Base-by-base conservation (phyloP, 306 rosid genomes). In the Begonia loranthoides region DNA sequence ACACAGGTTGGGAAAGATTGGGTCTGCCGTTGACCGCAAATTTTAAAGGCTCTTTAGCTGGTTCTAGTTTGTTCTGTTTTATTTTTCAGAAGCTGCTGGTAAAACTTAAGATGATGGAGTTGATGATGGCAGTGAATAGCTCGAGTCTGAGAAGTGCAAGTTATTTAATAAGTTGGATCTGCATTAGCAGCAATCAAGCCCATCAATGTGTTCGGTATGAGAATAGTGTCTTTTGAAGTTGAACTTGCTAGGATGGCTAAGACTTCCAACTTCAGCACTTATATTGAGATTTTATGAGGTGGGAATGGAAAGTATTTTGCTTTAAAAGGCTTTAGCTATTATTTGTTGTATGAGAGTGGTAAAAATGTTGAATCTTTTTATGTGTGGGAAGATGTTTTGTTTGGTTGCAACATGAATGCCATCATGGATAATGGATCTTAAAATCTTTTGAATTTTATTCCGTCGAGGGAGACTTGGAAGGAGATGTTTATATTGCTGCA, bases 371-470 rank as follows among this genome's bases (percentile, higher is more conserved):
- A 74, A 79, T 87, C 22, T 88, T 79, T 19, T 52, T 87, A 28
- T 93, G 93, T 0, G 76, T 85, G 1, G 89, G 93, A 0, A 75
- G 93, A 61, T 93, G 86, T 24, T 85, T 87, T 41, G 81, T 85
- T 6, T 82, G 87, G 87, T 70, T 87, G 69, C 95, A 87, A 59
- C 93, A 86, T 45, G 95, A 93, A 4, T 82, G 89, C 58, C 83
- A 87, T 48, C 93, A 6, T 61, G 93, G 69, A 65, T 87, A 58
- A 79, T 87, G 86, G 93, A 87, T 58, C 77, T 75, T 58, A 0
- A 72, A 79, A 71, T 85, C 82, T 6, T 66, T 75, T 77, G 59
- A 73, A 0, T 68, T 81, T 17, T 83, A 82, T 21, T 17, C 77
- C 9, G 62, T 54, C 14, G 87, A 60, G 34, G 88, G 93, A 4